Conservation (phyloP, 768 basidiomycete genomes). For the Termitomyces sp. region DNA sequence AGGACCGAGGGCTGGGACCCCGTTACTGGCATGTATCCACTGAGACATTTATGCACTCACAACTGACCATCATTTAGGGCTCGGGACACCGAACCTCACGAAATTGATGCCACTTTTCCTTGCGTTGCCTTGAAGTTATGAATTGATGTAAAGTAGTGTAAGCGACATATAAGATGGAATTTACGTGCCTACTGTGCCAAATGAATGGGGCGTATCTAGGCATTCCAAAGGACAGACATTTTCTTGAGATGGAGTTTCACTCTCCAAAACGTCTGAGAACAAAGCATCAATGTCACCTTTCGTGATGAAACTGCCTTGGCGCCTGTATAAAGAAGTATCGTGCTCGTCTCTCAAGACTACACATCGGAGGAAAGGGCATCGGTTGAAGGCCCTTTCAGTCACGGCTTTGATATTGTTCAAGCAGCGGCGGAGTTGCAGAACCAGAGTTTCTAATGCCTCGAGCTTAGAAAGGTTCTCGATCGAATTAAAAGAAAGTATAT, state of each 20-base stretch:
- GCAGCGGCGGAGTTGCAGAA: neutral
- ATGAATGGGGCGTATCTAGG: neutral
- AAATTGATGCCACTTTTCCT: slow-evolving; percentile 27
- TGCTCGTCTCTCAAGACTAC: slow-evolving; percentile 1
- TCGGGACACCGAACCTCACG: slow-evolving; percentile 30
- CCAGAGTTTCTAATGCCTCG: slow-evolving; percentile 1
- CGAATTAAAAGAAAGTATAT: neutral
- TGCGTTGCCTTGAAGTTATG: slow-evolving; percentile 23
- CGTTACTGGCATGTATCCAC: slow-evolving; percentile 24
- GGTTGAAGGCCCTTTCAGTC: slow-evolving; percentile 5
- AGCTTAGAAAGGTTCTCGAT: slow-evolving; percentile 7
- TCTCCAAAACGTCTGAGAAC: neutral
- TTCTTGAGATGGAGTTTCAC: neutral
- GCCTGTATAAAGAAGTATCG: slow-evolving; percentile 3
- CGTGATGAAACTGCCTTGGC: neutral
- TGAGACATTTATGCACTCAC: too few relatives aligned
- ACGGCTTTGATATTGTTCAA: neutral
- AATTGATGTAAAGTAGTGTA: neutral
- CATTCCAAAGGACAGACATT: neutral
- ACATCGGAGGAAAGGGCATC: slow-evolving; percentile 8
- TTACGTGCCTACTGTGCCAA: neutral
- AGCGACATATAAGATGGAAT: neutral
- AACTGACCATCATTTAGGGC: slow-evolving; percentile 17
- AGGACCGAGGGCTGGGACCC: slow-evolving; percentile 37
- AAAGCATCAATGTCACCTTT: neutral